Evolutionary conservation across 768 basidiomycete species (phyloP), one percentile per base, ranked within the genome.

Genomic region (Lactifluus hygrophoroides): DNA sequence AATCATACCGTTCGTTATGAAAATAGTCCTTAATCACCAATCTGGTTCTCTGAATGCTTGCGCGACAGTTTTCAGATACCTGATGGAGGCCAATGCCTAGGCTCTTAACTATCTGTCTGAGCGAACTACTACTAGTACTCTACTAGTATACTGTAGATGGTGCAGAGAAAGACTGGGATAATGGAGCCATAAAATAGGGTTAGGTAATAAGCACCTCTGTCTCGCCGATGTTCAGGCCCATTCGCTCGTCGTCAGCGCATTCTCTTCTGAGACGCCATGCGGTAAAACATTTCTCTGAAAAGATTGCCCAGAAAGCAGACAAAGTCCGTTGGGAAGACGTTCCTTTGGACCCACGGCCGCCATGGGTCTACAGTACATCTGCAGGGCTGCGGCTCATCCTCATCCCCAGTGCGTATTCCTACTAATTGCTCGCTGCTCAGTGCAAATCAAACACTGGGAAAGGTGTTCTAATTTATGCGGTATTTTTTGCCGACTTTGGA

Each of bases 271-370:
- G 47, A 46, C 54, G 48, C 10, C 27, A 46, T 40, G 13, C 10
- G 14, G 35, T 56, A 45, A 60, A 19, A 14, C 25, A 5, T 16
- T 51, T 32, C 8, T 44, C 58, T 8, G 43, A 60, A 51, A 56
- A 40, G 28, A 21, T 23, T 7, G 14, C 42, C 19, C 42, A 51
- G 35, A 60, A 44, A 28, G 13, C 28, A 21, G 48, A 51, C 38
- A 23, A 58, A 27, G 44, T 21, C 30, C 21, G 38, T 11, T 51
- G 48, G 52, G 61, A 57, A 35, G 54, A 59, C 17, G 34, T 45
- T 25, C 23, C 57, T 8, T 43, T 21, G 4, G 83, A 84, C 66
- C 80, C 81, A 64, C 75, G 83, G 49, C 81, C 83, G 34, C 75
- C 79, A 44, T 84, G 83, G 83, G 77, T 83, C 43, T 84, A 83